Evolutionary conservation across 768 basidiomycete species (phyloP), one percentile per base, ranked within the genome.

Genomic region (Ramaria sp.): DNA sequence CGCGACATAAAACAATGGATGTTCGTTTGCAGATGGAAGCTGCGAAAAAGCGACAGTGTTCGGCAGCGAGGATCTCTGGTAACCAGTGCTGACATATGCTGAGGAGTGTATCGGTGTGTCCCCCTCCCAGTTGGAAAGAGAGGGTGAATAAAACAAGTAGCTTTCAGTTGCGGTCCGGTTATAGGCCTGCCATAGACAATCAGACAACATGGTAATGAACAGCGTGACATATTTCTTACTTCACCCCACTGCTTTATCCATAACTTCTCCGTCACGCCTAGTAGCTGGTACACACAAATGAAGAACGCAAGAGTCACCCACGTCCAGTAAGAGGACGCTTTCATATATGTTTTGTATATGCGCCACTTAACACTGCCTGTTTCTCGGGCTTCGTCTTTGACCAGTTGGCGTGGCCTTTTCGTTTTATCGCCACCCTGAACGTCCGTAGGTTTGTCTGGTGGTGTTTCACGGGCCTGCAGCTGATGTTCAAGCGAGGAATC

Each of bases 381-480:
- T 58, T 87, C 86, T 42, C 89, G 66, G 56, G 88, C 83, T 63
- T 93, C 89, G 47, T 91, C 89, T 63, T 89, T 82, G 55, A 91
- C 66, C 10, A 91, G 67, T 61, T 88, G 85, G 27, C 82, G 69
- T 0, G 86, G 83, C 58, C 81, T 85, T 68, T 82, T 89, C 25
- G 56, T 57, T 28, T 57, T 56, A 1, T 55, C 44, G 16, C 18
- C 39, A 10, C 61, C 58, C 18, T 55, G 65, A 4, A 60, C 59
- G 5, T 59, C 62, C 20, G 34, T 57, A 27, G 62, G 67, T 25
- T 62, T 62, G 28, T 61, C 65, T n/a, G 34, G 61, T 64, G 13
- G 64, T 62, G 3, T 63, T 61, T 10, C 47, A 59, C 42, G 59
- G 9, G 60, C 58, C 28, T 63, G 64, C 16, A 2, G 63, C 61